These are phyloP conservation scores for Nannochloris sp. DNA, from an alignment of 139 green algal species.

Conservation along the genomic window DNA sequence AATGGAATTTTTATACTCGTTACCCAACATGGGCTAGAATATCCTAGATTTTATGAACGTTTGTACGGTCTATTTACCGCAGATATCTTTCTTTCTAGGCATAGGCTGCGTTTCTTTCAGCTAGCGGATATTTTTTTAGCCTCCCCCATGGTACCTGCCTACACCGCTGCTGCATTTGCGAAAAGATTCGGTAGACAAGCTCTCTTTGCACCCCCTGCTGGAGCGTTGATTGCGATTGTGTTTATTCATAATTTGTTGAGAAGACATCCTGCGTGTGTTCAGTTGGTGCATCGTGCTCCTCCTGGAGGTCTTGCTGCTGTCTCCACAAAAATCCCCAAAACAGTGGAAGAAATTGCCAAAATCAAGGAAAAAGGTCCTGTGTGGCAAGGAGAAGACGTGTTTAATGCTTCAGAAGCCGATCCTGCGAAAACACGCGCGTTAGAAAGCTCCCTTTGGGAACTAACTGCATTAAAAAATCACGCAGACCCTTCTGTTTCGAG, in stretches of 20 bases:
- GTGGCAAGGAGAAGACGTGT: slow-evolving; percentile 43
- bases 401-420: slow-evolving; percentile 46
- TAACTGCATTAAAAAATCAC: slow-evolving; percentile 72
- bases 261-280: slow-evolving; percentile 75
- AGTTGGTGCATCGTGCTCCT: slow-evolving; percentile 71
- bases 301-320: not conserved
- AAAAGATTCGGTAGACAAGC: slow-evolving; percentile 84
- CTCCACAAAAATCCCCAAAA: not conserved
- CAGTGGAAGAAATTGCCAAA: not conserved
- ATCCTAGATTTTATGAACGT: slow-evolving; percentile 72
- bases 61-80: slow-evolving; percentile 72
- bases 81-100: slow-evolving; percentile 34
- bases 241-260: slow-evolving; percentile 96
- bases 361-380: slow-evolving; percentile 12
- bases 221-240: slow-evolving; percentile 66
- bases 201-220: slow-evolving; percentile 33
- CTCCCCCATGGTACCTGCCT: slow-evolving; percentile 85
- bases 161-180: slow-evolving; percentile 89
- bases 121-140: slow-evolving; percentile 88
- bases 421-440: slow-evolving; percentile 66
- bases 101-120: slow-evolving; percentile 75
- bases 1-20: slow-evolving; percentile 89
- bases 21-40: slow-evolving; percentile 86
- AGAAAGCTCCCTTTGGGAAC: slow-evolving; percentile 93
- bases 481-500: slow-evolving; percentile 71